Evolutionary conservation across 2,329 filamentous ascomycete species (phyloP).

Genomic region (Diaporthe velutina): DNA sequence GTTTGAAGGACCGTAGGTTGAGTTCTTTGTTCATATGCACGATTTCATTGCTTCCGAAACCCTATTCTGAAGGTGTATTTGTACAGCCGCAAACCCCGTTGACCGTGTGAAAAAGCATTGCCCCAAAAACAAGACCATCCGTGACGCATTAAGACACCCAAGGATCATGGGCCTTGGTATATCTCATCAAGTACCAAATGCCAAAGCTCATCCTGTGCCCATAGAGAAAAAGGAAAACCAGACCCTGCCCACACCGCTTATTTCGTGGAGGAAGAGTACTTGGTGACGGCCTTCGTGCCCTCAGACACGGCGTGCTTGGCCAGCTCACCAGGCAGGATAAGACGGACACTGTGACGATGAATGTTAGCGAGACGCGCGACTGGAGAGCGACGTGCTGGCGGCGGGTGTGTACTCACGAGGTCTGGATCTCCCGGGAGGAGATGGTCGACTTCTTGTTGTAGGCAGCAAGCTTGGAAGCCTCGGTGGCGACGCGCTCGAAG

Average conservation of each 20-base stretch:
- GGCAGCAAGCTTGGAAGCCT: slow-evolving; percentile 98
- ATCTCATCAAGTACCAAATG: slow-evolving; percentile 71
- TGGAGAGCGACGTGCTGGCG: slow-evolving; percentile 53
- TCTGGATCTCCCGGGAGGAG: slow-evolving; percentile 99
- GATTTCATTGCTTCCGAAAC: slow-evolving; percentile 72
- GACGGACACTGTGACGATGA: slow-evolving; percentile 73
- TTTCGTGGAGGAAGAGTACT: slow-evolving; percentile 99
- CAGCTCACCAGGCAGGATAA: slow-evolving; percentile 98
- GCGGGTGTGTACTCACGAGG: slow-evolving; percentile 73
- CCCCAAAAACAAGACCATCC: slow-evolving; percentile 72
- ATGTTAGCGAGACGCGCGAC: slow-evolving; percentile 6
- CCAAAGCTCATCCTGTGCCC: slow-evolving; percentile 65
- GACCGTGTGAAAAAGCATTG: slow-evolving; percentile 77
- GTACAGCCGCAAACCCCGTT: slow-evolving; percentile 80
- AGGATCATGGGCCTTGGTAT: slow-evolving; percentile 59
- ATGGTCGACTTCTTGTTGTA: slow-evolving; percentile 99
- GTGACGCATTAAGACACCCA: slow-evolving; percentile 80
- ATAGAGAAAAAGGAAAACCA: slow-evolving; percentile 68
- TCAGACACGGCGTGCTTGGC: slow-evolving; percentile 99
- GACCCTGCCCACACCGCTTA: slow-evolving; percentile 69
- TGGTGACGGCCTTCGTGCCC: slow-evolving; percentile 99
- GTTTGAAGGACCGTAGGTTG: background rate
- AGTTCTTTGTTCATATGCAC: slow-evolving; percentile 63
- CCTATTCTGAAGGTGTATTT: slow-evolving; percentile 75
- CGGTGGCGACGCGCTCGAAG: slow-evolving; percentile 98